A percentile compares a stretch with the other conserved stretches of the same genome.
Conservation (phyloP, 768 basidiomycete genomes). For the Boletus reticulatus region DNA sequence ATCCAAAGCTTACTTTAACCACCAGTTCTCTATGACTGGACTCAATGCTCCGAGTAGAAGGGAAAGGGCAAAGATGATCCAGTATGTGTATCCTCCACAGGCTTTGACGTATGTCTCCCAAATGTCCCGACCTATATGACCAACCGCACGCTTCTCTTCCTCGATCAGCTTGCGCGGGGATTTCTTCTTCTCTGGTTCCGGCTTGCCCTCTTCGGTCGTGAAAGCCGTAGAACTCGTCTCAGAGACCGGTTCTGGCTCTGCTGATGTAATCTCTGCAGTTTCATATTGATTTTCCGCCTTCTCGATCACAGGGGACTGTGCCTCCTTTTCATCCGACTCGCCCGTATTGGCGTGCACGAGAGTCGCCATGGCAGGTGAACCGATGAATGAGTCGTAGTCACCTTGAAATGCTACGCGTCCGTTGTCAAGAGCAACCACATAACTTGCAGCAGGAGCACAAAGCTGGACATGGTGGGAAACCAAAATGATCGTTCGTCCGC, state of each 20-base stretch:
- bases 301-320: constrained; percentile 11
- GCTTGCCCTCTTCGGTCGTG: constrained; percentile 33
- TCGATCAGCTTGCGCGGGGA: constrained; percentile 80
- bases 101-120: constrained; percentile 61
- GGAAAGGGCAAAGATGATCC: constrained; percentile 52
- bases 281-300: constrained; percentile 1
- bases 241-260: constrained; percentile 26
- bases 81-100: constrained; percentile 50
- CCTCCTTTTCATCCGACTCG: constrained; percentile 45
- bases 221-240: constrained; percentile 47
- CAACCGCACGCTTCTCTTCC: constrained; percentile 76
- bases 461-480: constrained; percentile 95
- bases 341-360: constrained; percentile 57
- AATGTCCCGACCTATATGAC: constrained; percentile 62
- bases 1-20: constrained; percentile 48
- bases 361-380: constrained; percentile 62
- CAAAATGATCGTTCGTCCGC: constrained; percentile 79
- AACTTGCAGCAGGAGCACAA: constrained; percentile 74
- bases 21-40: constrained; percentile 71
- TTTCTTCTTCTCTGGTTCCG: constrained; percentile 50
- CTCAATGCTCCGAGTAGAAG: constrained; percentile 57
- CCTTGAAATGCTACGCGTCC: constrained; percentile 75
- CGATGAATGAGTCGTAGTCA: constrained; percentile 56
- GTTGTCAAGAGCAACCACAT: constrained; percentile 77
- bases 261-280: constrained; percentile 20